Base-by-base conservation (phyloP, 2,329 filamentous ascomycete species). In the Fusarium clavum region DNA sequence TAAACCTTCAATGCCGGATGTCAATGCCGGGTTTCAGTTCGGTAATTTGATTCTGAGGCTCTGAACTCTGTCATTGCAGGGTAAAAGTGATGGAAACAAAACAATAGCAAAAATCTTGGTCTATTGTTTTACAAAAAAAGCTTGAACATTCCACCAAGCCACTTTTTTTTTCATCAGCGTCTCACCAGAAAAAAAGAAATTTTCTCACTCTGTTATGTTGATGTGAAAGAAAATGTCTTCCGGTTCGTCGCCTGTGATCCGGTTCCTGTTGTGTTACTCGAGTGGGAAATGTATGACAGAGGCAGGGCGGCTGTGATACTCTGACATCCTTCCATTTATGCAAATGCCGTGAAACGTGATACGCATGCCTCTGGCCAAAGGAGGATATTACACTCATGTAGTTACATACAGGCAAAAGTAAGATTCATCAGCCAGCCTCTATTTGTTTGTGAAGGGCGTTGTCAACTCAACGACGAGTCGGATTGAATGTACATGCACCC, bases 251-350 rank as follows among this genome's bases (percentile, higher is more conserved):
- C 65, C 67, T 57, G 55, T 72, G 60, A 43, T 51, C 51, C 57
- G 71, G 61, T 57, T 53, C 66, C 67, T 61, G 55, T 47, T 55
- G 60, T 67, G 63, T 67, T 51, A 59, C 47, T 41, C 11, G 18
- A 13, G 24, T 46, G 55, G 48, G 24, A 38, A 48, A 61, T 34
- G 63, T 57, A 48, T 53, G 51, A 60, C 65, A 61, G 51, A 68
- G 62, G 55, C 51, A 64, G 60, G 70, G 62, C 73, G 64, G 59
- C 56, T 44, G 64, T 68, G 29, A 60, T 59, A 57, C 49, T 52
- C 22, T 52, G 47, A 65, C 24, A 52, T 40, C 32, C 32, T n/a
- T 40, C 24, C 45, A 61, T 62, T 40, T 25, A 61, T 66, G 63
- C 54, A 30, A 43, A 64, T 55, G 64, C 46, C 34, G 68, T 70